Conservation (phyloP, 306 rosid species). For the Medicago arabica region DNA sequence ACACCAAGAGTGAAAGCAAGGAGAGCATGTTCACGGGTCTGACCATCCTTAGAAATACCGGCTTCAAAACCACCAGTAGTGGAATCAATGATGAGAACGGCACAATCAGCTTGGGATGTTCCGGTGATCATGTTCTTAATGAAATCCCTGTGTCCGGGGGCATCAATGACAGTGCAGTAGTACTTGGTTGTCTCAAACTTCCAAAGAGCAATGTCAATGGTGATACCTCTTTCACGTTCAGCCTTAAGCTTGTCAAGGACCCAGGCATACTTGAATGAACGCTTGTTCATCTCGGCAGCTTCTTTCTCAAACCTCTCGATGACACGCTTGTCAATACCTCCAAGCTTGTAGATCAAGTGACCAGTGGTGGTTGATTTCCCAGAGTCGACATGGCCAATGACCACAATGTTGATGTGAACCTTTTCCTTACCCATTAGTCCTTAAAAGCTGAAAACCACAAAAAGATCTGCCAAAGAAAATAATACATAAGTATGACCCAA, state of each 20-base stretch:
- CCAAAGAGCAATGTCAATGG: conserved; percentile 90
- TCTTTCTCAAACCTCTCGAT: conserved; percentile 92
- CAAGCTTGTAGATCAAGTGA: conserved; percentile 88
- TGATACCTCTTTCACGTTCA: conserved; percentile 93
- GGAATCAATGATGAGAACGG: conserved; percentile 85
- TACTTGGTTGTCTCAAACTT: conserved; percentile 88
- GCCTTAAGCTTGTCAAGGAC: conserved; percentile 96
- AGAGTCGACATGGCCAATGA: conserved; percentile 93
- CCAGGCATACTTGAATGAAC: conserved; percentile 97
- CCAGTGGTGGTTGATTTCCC: conserved; percentile 94
- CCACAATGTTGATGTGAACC: conserved; percentile 88
- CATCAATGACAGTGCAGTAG: conserved; percentile 93
- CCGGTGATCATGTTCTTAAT: conserved; percentile 94
- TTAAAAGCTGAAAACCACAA: conserved; percentile 11
- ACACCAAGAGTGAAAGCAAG: conserved; percentile 96
- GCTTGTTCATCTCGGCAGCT: conserved; percentile 96
- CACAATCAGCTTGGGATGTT: conserved; percentile 91
- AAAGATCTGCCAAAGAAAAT: neutral
- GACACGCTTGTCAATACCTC: conserved; percentile 96
- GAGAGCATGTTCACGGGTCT: conserved; percentile 94
- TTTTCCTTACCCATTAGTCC: conserved; percentile 79
- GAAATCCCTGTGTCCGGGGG: conserved; percentile 92
- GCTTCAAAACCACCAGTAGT: conserved; percentile 95
- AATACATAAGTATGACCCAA: neutral
- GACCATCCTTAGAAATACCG: conserved; percentile 94